A percentile compares a stretch with the other conserved stretches of the same genome.
Evolutionary conservation across 2,329 filamentous ascomycete genomes (phyloP).

Genomic region (Pseudocercospora fuligena): DNA sequence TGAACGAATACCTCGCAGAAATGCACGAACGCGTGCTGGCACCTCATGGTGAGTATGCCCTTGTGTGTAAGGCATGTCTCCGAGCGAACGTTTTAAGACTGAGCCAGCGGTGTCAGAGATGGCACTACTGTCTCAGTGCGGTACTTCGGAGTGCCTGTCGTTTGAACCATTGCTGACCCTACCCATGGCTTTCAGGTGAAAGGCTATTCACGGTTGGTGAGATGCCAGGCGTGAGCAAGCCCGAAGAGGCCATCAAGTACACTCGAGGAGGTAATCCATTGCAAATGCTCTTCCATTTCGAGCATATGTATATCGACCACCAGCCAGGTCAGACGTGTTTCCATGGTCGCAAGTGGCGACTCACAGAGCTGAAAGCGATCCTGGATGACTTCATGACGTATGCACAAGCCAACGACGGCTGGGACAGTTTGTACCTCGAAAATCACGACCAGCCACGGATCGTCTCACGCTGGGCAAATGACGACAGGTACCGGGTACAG

Average conservation of each 20-base stretch:
- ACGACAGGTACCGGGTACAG: slow-evolving; percentile 55
- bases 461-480: slow-evolving; percentile 64
- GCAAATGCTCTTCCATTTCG: slow-evolving; percentile 74
- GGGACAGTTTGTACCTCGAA: slow-evolving; percentile 68
- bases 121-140: too few species aligned
- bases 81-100: too few species aligned
- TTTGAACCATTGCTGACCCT: too few species aligned
- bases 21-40: slow-evolving; percentile 16
- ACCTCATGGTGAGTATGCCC: slow-evolving; percentile 52
- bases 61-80: too few species aligned
- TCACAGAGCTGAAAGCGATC: slow-evolving; percentile 52
- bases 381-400: slow-evolving; percentile 41
- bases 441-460: slow-evolving; percentile 67
- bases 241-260: slow-evolving; percentile 21
- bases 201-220: slow-evolving; percentile 53
- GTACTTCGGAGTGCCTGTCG: too few species aligned
- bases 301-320: slow-evolving; percentile 57
- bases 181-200: too few species aligned
- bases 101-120: too few species aligned
- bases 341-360: slow-evolving; percentile 58
- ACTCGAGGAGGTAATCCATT: slow-evolving; percentile 59
- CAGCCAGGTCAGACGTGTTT: slow-evolving; percentile 46
- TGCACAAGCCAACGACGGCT: slow-evolving; percentile 50
- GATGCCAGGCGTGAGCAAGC: slow-evolving; percentile 51
- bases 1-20: slow-evolving; percentile 1